Evolutionary conservation across 352 stramenopile genomes (phyloP), one percentile per base, ranked within the genome.

Genomic region (Pythium monospermum): DNA sequence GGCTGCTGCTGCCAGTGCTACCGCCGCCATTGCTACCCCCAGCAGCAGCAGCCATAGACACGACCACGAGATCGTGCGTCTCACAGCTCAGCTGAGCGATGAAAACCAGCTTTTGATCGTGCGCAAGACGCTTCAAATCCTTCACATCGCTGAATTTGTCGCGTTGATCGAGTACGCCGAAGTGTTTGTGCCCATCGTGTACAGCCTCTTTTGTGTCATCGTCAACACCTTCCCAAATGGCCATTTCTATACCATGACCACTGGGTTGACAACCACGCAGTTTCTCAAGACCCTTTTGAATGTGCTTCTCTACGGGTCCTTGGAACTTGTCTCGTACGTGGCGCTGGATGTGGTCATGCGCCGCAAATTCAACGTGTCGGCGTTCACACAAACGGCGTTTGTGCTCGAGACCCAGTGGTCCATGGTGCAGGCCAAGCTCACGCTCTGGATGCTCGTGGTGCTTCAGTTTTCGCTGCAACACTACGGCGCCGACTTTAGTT

Each of bases 151-250:
- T 42, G 60, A 71, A 45, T 69, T 73, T 52, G 32, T 69, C 1
- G 21, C 69, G 28, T 44, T 73, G 8, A 30, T 70, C n/a, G 67
- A 76, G 44, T 76, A 66, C 49, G 54, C 53, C 0, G 60, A 72
- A 37, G 53, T 72, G 1, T 65, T 72, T 38, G 46, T 72, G 5
- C 67, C 63, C 1, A 42, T 67, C 25, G 37, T 68, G 21, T 76
- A 71, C 47, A 59, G 43, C 16, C 42, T 69, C 30, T 75, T 71
- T n/a, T 59, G 61, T 22, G 33, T 42, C n/a, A 61, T 65, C 23
- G 57, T 64, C 8, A 69, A 65, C 32, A 23, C 53, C 19, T 54
- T 75, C 13, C 59, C 59, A 8, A 75, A 72, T 21, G 58, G 55
- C 16, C 32, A 58, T 21, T 64, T 50, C 18, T 75, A 61, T 22